Evolutionary conservation across 2,329 filamentous ascomycete species (phyloP), one percentile per base, ranked within the genome.

Genomic region (Apiospora arundinis): DNA sequence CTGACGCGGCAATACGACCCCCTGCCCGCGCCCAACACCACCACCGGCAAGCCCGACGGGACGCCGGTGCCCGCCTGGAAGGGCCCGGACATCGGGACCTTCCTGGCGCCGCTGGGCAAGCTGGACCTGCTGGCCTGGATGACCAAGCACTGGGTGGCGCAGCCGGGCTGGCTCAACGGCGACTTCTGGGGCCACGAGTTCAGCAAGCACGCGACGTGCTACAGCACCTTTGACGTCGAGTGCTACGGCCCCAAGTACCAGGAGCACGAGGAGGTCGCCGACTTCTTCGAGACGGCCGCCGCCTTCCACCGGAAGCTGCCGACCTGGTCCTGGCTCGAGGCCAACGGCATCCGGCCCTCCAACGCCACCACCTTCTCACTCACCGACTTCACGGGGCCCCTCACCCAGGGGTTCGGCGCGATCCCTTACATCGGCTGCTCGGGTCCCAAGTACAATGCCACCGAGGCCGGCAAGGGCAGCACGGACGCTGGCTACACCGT

Each of bases 171-270:
- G 67, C 83, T 86, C 18, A 92, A 90, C 81, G 79, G 82, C 68
- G 84, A 87, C 45, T 88, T 93, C 81, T 92, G 90, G 90, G 90
- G 81, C 49, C 90, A 92, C 82, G 90, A 92, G 78, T 92, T 90
- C 83, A 86, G 84, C 81, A 92, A 92, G 83, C 90, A 92, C 80
- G 90, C 86, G 2, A 92, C 90, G 18, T 93, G 91, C 84, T 92
- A 83, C 83, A 89, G 86, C 66, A 91, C 87, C 72, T 92, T 92
- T 77, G 89, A 92, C 76, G 80, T 84, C 7, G 85, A 88, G 42
- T 93, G 91, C 85, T 92, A 91, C 79, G 89, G 89, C 0, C 88
- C 89, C 6, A 77, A 84, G 73, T 89, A 90, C 78, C 77, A 79
- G 67, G 69, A 87, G 74, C 87, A 91, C 79, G 82, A 86, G 72